Evolutionary conservation across 768 basidiomycete species (phyloP).

Genomic region (Suillus luteus): DNA sequence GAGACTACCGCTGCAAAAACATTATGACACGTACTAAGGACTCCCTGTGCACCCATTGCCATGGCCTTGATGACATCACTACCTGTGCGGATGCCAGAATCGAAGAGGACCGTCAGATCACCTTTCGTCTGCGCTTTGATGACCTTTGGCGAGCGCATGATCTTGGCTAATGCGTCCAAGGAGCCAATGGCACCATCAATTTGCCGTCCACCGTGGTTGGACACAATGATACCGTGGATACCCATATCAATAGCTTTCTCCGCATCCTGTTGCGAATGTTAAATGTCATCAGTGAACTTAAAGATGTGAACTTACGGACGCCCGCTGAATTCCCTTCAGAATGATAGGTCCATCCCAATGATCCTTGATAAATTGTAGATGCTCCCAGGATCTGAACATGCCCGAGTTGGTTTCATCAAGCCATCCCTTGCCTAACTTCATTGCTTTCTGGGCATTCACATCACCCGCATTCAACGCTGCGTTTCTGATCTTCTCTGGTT

Average conservation of each 20-base stretch:
- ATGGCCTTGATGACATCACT: slow-evolving; percentile 84
- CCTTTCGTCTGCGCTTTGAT: slow-evolving; percentile 59
- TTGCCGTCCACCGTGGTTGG: slow-evolving; percentile 61
- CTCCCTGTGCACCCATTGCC: slow-evolving; percentile 82
- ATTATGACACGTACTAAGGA: slow-evolving; percentile 55
- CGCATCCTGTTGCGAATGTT: slow-evolving; percentile 41
- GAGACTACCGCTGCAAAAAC: background rate
- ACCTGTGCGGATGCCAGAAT: slow-evolving; percentile 80
- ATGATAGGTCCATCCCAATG: slow-evolving; percentile 80
- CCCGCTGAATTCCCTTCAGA: slow-evolving; percentile 75
- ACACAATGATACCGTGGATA: slow-evolving; percentile 49
- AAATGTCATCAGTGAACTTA: background rate
- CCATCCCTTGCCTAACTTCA: slow-evolving; percentile 62
- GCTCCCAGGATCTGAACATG: slow-evolving; percentile 66
- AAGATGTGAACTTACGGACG: slow-evolving; percentile 45
- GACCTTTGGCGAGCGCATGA: slow-evolving; percentile 64
- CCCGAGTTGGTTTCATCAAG: slow-evolving; percentile 65
- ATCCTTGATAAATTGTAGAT: slow-evolving; percentile 64
- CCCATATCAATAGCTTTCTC: slow-evolving; percentile 46
- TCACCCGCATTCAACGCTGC: slow-evolving; percentile 49
- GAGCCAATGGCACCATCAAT: slow-evolving; percentile 81
- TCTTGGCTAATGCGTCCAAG: slow-evolving; percentile 67
- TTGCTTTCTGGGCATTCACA: slow-evolving; percentile 37
- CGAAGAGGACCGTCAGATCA: slow-evolving; percentile 65
- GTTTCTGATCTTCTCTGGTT: slow-evolving; percentile 45